phyloP scores from a whole-genome alignment of 352 stramenopile genomes.

The Vaucheria bursata region DNA sequence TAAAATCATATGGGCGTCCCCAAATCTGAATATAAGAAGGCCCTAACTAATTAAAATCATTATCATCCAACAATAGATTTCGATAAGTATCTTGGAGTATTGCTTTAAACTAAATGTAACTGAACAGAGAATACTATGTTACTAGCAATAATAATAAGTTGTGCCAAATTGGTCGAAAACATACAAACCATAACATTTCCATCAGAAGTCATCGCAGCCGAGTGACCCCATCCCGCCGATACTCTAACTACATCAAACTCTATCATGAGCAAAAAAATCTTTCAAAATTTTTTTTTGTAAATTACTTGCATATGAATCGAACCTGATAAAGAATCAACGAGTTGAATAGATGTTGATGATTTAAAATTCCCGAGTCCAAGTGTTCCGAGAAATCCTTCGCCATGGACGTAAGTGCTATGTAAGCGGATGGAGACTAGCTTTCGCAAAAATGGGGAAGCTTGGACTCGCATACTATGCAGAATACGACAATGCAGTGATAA shows the following conservation, averaged over 20 bases:
- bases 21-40: neutral
- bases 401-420: neutral
- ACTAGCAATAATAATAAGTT: neutral
- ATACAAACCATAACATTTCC: neutral
- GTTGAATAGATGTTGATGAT: neutral
- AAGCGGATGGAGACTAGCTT: no score
- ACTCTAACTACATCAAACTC: neutral
- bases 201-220: neutral
- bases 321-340: neutral
- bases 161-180: neutral
- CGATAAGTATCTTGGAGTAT: neutral
- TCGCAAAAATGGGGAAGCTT: no score
- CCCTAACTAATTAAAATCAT: neutral
- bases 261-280: no score
- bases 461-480: no score
- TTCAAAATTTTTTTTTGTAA: no score
- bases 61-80: neutral
- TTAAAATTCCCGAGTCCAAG: neutral
- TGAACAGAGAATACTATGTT: neutral
- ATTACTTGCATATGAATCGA: no score
- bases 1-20: conserved; percentile 3
- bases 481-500: no score
- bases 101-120: neutral
- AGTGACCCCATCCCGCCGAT: neutral
- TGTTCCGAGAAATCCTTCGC: neutral